Evolutionary conservation across 139 green algal species (phyloP).

Genomic region (Haematococcus sp.): DNA sequence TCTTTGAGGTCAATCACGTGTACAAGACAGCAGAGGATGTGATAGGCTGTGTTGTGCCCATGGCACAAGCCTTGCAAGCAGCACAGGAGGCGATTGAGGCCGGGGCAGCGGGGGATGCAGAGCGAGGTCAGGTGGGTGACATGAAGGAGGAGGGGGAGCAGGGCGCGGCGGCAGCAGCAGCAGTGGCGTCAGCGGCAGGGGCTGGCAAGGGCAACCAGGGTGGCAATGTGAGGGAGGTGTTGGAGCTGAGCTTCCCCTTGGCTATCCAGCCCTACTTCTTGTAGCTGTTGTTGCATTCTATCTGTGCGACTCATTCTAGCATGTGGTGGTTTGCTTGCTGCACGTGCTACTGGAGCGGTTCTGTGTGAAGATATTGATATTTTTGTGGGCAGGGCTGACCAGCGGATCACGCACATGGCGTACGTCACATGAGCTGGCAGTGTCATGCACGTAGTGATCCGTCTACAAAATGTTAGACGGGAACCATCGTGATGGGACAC

Average conservation of each 20-base stretch:
- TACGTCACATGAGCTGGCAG: no score
- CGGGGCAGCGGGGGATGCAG: not conserved
- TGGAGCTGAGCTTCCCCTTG: conserved; percentile 37
- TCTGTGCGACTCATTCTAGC: no score
- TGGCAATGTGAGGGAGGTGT: conserved; percentile 14
- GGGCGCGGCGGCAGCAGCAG: not conserved
- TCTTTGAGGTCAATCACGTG: conserved; percentile 31
- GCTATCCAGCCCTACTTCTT: conserved; percentile 49
- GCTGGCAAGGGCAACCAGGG: not conserved
- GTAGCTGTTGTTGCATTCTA: conserved; percentile 18
- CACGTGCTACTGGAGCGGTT: no score
- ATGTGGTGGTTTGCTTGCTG: no score
- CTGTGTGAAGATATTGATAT: no score
- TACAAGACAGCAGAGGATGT: conserved; percentile 12
- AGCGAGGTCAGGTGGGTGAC: no score
- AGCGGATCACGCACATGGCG: no score
- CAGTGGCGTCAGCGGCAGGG: not conserved
- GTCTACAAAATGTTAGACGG: no score
- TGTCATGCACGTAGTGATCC: no score
- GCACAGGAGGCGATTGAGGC: not conserved
- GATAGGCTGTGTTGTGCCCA: not conserved
- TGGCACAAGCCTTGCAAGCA: not conserved
- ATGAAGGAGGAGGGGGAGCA: not conserved
- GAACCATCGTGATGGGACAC: no score
- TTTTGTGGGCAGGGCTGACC: no score